These are phyloP conservation scores for Leccinum variicolor DNA, from an alignment of 768 basidiomycete genomes.

Conservation along the genomic window DNA sequence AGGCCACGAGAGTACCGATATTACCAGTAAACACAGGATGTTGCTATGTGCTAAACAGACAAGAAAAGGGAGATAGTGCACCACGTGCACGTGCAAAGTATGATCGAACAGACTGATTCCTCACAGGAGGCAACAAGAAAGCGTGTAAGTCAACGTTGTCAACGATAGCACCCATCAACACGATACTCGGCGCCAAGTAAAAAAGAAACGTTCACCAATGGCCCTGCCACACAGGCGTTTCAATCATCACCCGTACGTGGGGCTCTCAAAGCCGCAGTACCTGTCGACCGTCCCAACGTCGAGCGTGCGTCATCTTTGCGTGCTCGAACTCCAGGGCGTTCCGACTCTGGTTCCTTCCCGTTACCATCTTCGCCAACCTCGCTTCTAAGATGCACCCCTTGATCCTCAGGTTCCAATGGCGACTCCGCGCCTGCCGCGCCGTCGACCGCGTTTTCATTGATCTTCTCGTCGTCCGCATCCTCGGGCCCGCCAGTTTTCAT, in stretches of 20 bases:
- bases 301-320: constrained; percentile 20
- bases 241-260: constrained; percentile 1
- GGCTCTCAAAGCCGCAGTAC: constrained; percentile 16
- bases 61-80: constrained; percentile 1
- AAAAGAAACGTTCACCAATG: background rate
- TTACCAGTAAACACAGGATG: constrained; percentile 5
- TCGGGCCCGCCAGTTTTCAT: constrained; percentile 53
- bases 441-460: constrained; percentile 16
- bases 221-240: background rate
- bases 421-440: constrained; percentile 10
- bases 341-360: constrained; percentile 2
- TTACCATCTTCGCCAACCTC: constrained; percentile 6
- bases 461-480: constrained; percentile 34
- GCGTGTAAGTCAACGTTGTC: background rate
- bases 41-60: constrained; percentile 5
- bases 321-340: constrained; percentile 3
- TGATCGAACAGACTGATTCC: constrained; percentile 5
- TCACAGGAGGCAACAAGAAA: constrained; percentile 7
- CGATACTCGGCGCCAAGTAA: background rate
- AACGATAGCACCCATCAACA: background rate
- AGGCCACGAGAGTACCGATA: background rate
- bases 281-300: constrained; percentile 28
- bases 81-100: constrained; percentile 4
- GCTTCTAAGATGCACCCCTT: constrained; percentile 1
- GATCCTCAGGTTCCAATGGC: constrained; percentile 4